Evolutionary conservation across 1,284 basidiomycete genomes (phyloP).

Genomic region (Puccinia triticina): DNA sequence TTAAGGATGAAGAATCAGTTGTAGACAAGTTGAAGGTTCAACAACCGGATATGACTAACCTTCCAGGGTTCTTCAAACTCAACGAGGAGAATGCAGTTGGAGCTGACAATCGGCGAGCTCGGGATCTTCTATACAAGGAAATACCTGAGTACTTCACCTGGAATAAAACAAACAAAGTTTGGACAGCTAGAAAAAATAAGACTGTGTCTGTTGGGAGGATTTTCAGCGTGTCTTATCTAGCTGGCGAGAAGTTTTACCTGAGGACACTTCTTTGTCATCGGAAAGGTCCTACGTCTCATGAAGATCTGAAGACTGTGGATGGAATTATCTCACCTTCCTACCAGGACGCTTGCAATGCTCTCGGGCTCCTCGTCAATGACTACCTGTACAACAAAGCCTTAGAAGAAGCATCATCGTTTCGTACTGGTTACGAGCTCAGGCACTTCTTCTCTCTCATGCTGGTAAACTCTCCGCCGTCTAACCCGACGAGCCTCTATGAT

Average conservation of each 20-base stretch:
- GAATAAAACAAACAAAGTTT: not conserved
- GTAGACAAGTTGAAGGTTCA: too few species aligned
- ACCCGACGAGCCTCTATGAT: too few species aligned
- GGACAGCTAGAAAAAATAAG: constrained; percentile 55
- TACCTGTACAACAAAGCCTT: constrained; percentile 63
- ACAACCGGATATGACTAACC: not conserved
- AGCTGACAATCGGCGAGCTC: not conserved
- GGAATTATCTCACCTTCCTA: constrained; percentile 56
- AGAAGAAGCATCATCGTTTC: constrained; percentile 62
- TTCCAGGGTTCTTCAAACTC: not conserved
- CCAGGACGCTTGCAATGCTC: constrained; percentile 63
- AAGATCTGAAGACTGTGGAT: constrained; percentile 56
- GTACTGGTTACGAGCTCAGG: constrained; percentile 61
- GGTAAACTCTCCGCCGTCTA: too few species aligned
- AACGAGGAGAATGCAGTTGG: not conserved
- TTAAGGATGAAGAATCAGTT: not conserved
- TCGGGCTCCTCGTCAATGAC: constrained; percentile 54
- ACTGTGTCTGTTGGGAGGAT: constrained; percentile 61
- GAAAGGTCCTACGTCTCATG: constrained; percentile 61
- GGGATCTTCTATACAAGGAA: not conserved
- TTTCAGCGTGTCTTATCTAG: too few species aligned
- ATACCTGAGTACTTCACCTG: constrained; percentile 14
- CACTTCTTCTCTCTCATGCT: constrained; percentile 63
- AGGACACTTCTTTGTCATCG: constrained; percentile 61
- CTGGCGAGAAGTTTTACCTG: too few species aligned